phyloP scores from a whole-genome alignment of 2,329 filamentous ascomycete species.

The Colletotrichum viniferum region DNA sequence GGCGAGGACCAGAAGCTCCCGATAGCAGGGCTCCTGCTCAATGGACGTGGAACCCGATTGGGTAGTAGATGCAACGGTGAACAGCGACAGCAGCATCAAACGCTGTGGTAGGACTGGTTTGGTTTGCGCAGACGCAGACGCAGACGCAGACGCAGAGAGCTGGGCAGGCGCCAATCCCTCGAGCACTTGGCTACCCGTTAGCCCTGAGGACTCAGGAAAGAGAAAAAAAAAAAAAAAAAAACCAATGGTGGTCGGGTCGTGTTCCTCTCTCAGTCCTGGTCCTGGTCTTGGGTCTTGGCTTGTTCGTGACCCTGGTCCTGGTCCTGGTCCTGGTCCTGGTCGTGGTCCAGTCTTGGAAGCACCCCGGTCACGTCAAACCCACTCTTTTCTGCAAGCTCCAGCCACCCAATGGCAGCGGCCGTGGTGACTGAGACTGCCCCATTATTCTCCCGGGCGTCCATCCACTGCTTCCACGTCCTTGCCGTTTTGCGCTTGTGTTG shows the following conservation, averaged over 20 bases:
- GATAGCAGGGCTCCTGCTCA: neutral
- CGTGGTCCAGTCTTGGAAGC: neutral
- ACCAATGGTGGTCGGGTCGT: neutral
- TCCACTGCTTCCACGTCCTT: neutral
- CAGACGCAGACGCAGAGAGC: too few species aligned
- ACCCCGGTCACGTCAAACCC: conserved; percentile 11
- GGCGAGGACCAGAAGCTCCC: neutral
- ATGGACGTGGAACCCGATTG: neutral
- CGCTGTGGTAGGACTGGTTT: neutral
- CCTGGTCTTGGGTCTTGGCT: too few species aligned
- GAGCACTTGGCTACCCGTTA: neutral
- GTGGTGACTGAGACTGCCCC: neutral
- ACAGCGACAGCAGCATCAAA: neutral
- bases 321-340: neutral
- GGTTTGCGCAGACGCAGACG: too few species aligned
- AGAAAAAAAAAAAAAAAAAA: neutral
- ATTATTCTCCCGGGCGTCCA: neutral
- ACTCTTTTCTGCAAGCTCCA: conserved; percentile 14
- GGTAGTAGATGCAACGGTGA: neutral
- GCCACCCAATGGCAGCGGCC: neutral
- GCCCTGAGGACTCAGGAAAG: too few species aligned
- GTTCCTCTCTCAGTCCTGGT: neutral
- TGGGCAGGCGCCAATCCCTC: neutral
- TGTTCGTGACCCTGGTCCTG: too few species aligned
- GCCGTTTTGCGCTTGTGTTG: neutral